These are phyloP conservation scores for Schizosaccharomyces cryophilus DNA, from an alignment of 805 yeast genomes.

Conservation along the genomic window DNA sequence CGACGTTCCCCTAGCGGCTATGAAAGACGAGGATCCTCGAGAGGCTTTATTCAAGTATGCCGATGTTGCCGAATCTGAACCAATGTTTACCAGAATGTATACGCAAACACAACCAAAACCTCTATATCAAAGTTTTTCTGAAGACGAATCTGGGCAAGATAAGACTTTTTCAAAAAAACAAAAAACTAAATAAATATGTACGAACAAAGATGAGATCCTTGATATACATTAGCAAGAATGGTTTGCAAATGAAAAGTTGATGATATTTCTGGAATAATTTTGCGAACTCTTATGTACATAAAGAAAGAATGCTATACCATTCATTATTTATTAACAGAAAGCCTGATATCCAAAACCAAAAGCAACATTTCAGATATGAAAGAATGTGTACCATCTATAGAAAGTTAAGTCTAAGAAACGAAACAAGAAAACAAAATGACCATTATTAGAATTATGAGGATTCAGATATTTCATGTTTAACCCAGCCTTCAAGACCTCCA, in stretches of 20 bases:
- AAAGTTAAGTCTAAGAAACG: background rate
- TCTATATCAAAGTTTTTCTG: background rate
- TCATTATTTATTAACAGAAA: too few species aligned
- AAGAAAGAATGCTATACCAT: too few species aligned
- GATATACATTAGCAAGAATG: too few species aligned
- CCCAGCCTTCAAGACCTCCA: constrained; percentile 98
- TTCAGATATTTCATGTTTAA: constrained; percentile 18
- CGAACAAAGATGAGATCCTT: too few species aligned
- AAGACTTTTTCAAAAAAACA: constrained; percentile 3
- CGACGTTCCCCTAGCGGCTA: constrained; percentile 6
- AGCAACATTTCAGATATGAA: too few species aligned
- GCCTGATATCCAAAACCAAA: too few species aligned
- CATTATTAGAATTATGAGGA: background rate
- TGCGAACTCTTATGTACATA: too few species aligned
- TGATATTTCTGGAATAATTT: too few species aligned
- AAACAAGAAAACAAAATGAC: background rate
- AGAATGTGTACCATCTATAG: background rate
- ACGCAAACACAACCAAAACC: constrained; percentile 8
- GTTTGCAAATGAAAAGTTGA: too few species aligned
- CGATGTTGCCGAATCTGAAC: constrained; percentile 11
- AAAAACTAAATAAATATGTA: background rate
- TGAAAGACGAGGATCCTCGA: constrained; percentile 13
- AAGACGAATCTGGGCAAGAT: background rate
- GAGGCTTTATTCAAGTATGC: constrained; percentile 15
- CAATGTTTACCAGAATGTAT: constrained; percentile 8